phyloP scores from a whole-genome alignment of 495 filamentous ascomycete species.

The Penicillium dipodomyicola region DNA sequence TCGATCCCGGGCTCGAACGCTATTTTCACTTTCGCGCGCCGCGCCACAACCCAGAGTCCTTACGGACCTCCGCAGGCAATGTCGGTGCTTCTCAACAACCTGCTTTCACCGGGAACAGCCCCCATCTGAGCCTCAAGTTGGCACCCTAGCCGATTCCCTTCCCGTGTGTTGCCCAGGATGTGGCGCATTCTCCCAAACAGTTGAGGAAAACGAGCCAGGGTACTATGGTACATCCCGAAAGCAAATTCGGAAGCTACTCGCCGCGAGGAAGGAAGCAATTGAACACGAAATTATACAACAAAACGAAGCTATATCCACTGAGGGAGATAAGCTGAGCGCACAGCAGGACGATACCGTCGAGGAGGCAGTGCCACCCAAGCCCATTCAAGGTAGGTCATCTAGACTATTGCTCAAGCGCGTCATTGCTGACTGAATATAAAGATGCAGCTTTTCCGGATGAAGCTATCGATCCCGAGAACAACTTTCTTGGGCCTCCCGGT shows the following conservation, averaged over 20 bases:
- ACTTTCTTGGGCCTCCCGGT: constrained; percentile 16
- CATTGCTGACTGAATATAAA: constrained; percentile 5
- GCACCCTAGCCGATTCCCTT: constrained; percentile 22
- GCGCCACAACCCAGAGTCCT: constrained; percentile 3
- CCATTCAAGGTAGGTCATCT: constrained; percentile 21
- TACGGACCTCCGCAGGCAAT: constrained; percentile 11
- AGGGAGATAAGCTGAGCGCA: constrained; percentile 14
- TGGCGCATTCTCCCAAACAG: constrained; percentile 76
- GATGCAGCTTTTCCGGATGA: constrained; percentile 43
- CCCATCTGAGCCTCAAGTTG: constrained; percentile 6
- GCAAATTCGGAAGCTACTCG: constrained; percentile 36
- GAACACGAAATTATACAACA: constrained; percentile 19
- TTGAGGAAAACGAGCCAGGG: constrained; percentile 67
- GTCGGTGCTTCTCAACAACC: constrained; percentile 27
- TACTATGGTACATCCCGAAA: constrained; percentile 66
- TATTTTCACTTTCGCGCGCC: constrained; percentile 3
- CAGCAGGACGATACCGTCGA: constrained; percentile 8
- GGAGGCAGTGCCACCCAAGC: constrained; percentile 16
- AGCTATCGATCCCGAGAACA: constrained; percentile 28
- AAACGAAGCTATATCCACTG: background rate
- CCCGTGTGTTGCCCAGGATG: constrained; percentile 74
- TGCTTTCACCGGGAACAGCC: constrained; percentile 2
- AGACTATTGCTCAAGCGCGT: background rate
- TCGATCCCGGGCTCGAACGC: background rate
- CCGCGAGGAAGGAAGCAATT: constrained; percentile 45